Evolutionary conservation across 176 grass and related monocot genomes (phyloP).

Genomic region (Phoenix roebelenii): DNA sequence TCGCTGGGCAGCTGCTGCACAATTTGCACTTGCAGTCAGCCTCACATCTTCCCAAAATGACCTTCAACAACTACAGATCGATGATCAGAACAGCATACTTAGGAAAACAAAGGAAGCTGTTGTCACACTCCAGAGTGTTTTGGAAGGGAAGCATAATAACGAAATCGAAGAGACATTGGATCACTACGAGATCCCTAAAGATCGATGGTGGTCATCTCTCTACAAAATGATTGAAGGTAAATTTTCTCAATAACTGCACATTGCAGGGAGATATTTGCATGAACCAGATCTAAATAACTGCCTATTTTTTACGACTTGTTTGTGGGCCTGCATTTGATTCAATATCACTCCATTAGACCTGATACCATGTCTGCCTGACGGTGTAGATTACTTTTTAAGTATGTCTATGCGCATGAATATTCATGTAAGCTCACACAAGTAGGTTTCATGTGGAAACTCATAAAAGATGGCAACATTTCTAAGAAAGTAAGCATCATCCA

Average conservation of each 20-base stretch:
- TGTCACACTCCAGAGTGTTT: slow-evolving; percentile 77
- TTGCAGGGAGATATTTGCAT: too few species aligned
- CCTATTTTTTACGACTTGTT: too few species aligned
- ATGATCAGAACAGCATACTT: slow-evolving; percentile 66
- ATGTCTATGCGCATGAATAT: too few species aligned
- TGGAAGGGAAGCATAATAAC: slow-evolving; percentile 67
- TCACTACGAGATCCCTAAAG: slow-evolving; percentile 51
- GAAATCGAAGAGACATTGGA: slow-evolving; percentile 77
- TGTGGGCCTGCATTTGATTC: too few species aligned
- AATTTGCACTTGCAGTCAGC: slow-evolving; percentile 67
- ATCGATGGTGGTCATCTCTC: slow-evolving; percentile 95
- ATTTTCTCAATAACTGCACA: background rate
- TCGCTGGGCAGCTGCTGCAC: slow-evolving; percentile 79
- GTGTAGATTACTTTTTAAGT: too few species aligned
- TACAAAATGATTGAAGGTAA: slow-evolving; percentile 97
- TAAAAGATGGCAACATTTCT: too few species aligned
- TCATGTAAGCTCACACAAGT: too few species aligned
- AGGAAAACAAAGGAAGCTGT: slow-evolving; percentile 88
- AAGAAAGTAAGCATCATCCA: too few species aligned
- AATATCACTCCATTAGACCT: too few species aligned
- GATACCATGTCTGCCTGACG: too few species aligned
- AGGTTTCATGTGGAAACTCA: too few species aligned
- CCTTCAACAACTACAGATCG: slow-evolving; percentile 56
- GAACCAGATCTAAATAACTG: too few species aligned
- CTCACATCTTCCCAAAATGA: slow-evolving; percentile 76